Evolutionary conservation across 2,329 filamentous ascomycete species (phyloP).

Genomic region (Pezicula carpinea): DNA sequence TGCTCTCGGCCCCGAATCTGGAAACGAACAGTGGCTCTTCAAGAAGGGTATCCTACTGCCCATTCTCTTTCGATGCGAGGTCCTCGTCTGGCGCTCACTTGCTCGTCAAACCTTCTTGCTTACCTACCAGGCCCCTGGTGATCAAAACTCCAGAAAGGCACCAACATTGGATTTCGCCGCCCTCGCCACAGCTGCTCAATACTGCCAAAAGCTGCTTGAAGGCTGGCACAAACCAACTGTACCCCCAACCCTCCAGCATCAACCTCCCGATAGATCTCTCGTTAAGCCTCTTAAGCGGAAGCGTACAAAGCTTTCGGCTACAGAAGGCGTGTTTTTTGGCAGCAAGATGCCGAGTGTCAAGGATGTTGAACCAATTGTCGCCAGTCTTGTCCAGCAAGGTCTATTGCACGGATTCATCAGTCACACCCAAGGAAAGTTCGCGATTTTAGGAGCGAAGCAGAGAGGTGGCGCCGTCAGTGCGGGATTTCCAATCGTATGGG

Average conservation of each 20-base stretch:
- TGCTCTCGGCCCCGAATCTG: constrained; percentile 50
- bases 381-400: constrained; percentile 73
- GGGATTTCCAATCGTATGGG: constrained; percentile 73
- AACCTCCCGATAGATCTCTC: constrained; percentile 43
- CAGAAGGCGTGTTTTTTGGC: constrained; percentile 59
- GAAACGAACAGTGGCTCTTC: constrained; percentile 68
- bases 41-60: constrained; percentile 71
- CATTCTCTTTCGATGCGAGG: constrained; percentile 71
- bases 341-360: constrained; percentile 54
- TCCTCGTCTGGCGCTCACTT: constrained; percentile 79
- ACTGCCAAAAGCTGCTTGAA: constrained; percentile 60
- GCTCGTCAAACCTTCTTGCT: constrained; percentile 74
- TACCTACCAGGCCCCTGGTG: constrained; percentile 65
- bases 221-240: constrained; percentile 38
- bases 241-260: constrained; percentile 37
- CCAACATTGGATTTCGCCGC: constrained; percentile 71
- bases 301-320: constrained; percentile 46
- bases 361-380: constrained; percentile 73
- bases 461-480: constrained; percentile 59
- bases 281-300: constrained; percentile 36
- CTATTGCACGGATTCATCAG: constrained; percentile 81
- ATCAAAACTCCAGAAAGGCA: constrained; percentile 53
- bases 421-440: constrained; percentile 71
- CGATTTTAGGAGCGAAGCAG: constrained; percentile 72
- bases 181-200: constrained; percentile 58